Base-by-base conservation (phyloP, 2,329 filamentous ascomycete genomes). In the Ceratocystis albifundus region DNA sequence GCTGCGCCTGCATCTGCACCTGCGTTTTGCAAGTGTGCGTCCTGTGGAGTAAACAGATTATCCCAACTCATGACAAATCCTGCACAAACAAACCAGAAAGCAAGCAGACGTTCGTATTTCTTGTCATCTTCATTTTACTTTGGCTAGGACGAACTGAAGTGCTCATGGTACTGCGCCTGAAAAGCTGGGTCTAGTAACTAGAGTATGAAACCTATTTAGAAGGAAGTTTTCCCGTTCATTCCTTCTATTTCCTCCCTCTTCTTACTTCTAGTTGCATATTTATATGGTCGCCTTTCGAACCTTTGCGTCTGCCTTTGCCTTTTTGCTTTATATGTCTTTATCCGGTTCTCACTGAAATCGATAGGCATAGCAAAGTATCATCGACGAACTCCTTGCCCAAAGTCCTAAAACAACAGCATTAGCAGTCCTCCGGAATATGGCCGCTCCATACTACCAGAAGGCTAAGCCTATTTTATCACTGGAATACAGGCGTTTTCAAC, bases 381-480 rank as follows among this genome's bases (percentile, higher is more conserved):
- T 41, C 36, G 12, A 15, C 36, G 36, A 41, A 41, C 36, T 15
- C 12, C 36, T 15, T 41, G 36, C 10, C 36, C 10, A 41, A 41
- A 41, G 3, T 15, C 36, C 36, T 41, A 41, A 10, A 41, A 41
- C 36, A 15, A 15, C 15, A 41, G 36, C 36, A 41, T 15, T 12
- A 15, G 10, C 10, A 15, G 12, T 12, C 32, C 15, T 25, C 20
- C 28, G 50, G 12, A 48, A 30, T 15, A 63, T 63, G 45, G 44
- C 61, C 50, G 30, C 46, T 28, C 20, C 59, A 20, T 41, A 41
- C 36, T 46, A 22, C 5, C 59, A 25, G 30, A 66, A 59, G 46
- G 20, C 59, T 17, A 66, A 62, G 61, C 17, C 50, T 45, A 28
- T 45, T 15, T 50, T 63, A 8, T 30, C 25, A 28, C 41, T 50